Percentiles rank a stretch among this genome's conserved stretches.
Conservation (phyloP, 805 yeast species). For the Pichia kluyveri region DNA sequence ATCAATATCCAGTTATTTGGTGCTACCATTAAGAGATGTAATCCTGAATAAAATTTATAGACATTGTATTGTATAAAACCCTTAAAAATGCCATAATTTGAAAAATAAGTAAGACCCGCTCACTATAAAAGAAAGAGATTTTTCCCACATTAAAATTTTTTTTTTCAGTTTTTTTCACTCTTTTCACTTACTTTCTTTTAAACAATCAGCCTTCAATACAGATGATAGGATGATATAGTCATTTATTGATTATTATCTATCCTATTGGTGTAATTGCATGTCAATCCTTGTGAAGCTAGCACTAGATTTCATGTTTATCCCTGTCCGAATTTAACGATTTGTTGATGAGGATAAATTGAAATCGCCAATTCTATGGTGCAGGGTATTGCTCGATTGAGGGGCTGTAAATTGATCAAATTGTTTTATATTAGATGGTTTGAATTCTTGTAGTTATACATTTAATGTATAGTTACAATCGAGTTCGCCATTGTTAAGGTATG, state of each 20-base stretch:
- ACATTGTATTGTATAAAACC: no score
- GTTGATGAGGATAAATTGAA: constrained; percentile 21
- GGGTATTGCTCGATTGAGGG: constrained; percentile 96
- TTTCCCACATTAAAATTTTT: no score
- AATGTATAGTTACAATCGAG: constrained; percentile 34
- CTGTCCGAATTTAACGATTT: constrained; percentile 21
- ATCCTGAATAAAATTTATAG: constrained; percentile 23
- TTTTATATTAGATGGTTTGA: constrained; percentile 11
- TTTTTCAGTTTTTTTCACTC: not conserved
- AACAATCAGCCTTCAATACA: not conserved
- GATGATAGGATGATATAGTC: constrained; percentile 1
- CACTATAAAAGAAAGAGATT: not conserved
- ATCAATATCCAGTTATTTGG: constrained; percentile 47
- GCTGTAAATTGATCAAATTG: constrained; percentile 57
- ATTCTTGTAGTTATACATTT: constrained; percentile 4
- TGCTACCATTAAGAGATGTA: constrained; percentile 37
- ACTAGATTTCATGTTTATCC: constrained; percentile 8
- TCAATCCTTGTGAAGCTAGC: constrained; percentile 32
- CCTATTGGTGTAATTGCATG: constrained; percentile 21
- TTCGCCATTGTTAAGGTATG: constrained; percentile 48
- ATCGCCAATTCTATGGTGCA: constrained; percentile 40
- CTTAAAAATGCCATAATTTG: not conserved
- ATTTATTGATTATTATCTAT: constrained; percentile 15
- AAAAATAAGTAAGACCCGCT: not conserved
- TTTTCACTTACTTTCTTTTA: not conserved